Evolutionary conservation across 1,284 basidiomycete species (phyloP).

Genomic region (Sanghuangporus weigelae): DNA sequence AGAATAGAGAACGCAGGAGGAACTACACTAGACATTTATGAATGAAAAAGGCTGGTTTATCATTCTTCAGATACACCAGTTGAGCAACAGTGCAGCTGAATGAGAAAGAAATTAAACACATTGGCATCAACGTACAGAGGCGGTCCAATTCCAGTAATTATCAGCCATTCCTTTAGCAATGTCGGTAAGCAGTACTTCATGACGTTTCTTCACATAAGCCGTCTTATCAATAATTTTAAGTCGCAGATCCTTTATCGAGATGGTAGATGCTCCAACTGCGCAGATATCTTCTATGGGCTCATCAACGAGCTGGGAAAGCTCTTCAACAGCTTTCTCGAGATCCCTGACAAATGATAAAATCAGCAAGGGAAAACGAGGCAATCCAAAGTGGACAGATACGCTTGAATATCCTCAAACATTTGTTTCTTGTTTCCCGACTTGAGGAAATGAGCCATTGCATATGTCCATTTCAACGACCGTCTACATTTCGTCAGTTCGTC

Average conservation of each 20-base stretch:
- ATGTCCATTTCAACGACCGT: slow-evolving; percentile 66
- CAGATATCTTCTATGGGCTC: slow-evolving; percentile 45
- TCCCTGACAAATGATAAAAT: slow-evolving; percentile 31
- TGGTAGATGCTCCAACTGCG: background rate
- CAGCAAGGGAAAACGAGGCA: background rate
- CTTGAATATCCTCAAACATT: slow-evolving; percentile 66
- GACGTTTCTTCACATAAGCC: slow-evolving; percentile 38
- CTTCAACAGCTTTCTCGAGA: slow-evolving; percentile 62
- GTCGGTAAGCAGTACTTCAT: slow-evolving; percentile 50
- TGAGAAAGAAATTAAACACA: too few species aligned
- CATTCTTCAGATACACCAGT: too few species aligned
- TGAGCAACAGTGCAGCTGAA: too few species aligned
- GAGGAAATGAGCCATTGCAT: slow-evolving; percentile 67
- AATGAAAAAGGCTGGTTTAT: too few species aligned
- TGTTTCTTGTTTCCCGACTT: slow-evolving; percentile 57
- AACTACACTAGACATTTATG: too few species aligned
- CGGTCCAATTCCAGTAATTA: slow-evolving; percentile 29
- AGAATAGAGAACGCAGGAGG: too few species aligned
- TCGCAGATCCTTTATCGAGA: slow-evolving; percentile 46
- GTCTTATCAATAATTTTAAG: slow-evolving; percentile 56
- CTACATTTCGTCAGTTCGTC: slow-evolving; percentile 51
- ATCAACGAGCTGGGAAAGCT: slow-evolving; percentile 56
- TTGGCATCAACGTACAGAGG: background rate
- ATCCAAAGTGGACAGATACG: slow-evolving; percentile 21
- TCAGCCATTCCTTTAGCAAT: slow-evolving; percentile 48